phyloP scores from a whole-genome alignment of 164 flowering plant genomes.

The grape (Vitis vinifera) region ASM3070453v1 NC_081820.1:26327501-26328000 shows the following conservation, averaged over 20 bases:
- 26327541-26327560: too few species aligned
- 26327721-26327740: slow-evolving; percentile 70
- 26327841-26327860: slow-evolving; percentile 85
- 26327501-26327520: too few species aligned
- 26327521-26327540: too few species aligned
- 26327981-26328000: slow-evolving; percentile 47
- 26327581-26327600: too few species aligned
- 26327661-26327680: background rate
- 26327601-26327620: too few species aligned
- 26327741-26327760: slow-evolving; percentile 38
- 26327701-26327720: slow-evolving; percentile 44
- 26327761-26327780: slow-evolving; percentile 33
- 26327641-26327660: background rate
- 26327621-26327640: background rate
- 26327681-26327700: slow-evolving; percentile 49
- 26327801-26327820: slow-evolving; percentile 45
- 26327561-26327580: too few species aligned
- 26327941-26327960: background rate
- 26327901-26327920: slow-evolving; percentile 48
- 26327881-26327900: slow-evolving; percentile 67
- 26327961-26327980: background rate
- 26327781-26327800: slow-evolving; percentile 44
- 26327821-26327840: slow-evolving; percentile 85
- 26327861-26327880: slow-evolving; percentile 54
- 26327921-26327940: background rate